These are phyloP conservation scores for Parachlorella kessleri DNA, from an alignment of 139 green algal genomes.

Conservation along the genomic window DNA sequence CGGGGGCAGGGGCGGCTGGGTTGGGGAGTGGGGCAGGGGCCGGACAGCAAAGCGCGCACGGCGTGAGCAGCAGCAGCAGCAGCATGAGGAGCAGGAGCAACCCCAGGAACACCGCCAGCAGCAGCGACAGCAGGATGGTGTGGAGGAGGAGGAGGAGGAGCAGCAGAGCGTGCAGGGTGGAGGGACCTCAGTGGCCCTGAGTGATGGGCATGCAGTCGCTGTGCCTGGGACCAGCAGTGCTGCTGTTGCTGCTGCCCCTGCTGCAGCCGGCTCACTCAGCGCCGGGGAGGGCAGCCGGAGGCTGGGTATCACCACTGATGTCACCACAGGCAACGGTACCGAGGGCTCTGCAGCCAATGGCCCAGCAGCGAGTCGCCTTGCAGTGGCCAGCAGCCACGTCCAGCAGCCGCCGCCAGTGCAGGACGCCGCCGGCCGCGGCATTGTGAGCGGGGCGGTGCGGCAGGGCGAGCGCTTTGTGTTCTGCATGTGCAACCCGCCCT, in stretches of 20 bases:
- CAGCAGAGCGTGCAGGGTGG: neutral
- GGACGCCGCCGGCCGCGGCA: conserved; percentile 13
- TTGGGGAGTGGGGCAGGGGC: neutral
- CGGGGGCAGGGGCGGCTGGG: neutral
- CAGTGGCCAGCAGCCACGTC: too few relatives aligned
- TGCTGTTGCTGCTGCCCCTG: neutral
- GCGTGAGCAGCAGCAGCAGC: neutral
- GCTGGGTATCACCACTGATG: too few relatives aligned
- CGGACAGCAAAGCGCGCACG: neutral
- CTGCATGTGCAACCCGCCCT: conserved; percentile 98
- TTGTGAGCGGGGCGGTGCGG: conserved; percentile 22
- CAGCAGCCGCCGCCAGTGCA: too few relatives aligned
- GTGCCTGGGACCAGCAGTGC: too few relatives aligned
- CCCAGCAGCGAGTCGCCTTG: too few relatives aligned
- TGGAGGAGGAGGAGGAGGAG: neutral
- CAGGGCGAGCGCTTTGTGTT: conserved; percentile 61
- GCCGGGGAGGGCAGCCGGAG: too few relatives aligned
- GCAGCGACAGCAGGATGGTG: too few relatives aligned
- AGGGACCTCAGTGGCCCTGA: neutral
- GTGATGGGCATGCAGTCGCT: too few relatives aligned
- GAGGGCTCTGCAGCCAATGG: too few relatives aligned
- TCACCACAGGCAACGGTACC: too few relatives aligned
- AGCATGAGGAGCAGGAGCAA: neutral
- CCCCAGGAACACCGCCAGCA: neutral
- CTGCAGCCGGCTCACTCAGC: too few relatives aligned